Evolutionary conservation across 306 rosid genomes (phyloP).

Genomic region (Echinosophora koreensis): DNA sequence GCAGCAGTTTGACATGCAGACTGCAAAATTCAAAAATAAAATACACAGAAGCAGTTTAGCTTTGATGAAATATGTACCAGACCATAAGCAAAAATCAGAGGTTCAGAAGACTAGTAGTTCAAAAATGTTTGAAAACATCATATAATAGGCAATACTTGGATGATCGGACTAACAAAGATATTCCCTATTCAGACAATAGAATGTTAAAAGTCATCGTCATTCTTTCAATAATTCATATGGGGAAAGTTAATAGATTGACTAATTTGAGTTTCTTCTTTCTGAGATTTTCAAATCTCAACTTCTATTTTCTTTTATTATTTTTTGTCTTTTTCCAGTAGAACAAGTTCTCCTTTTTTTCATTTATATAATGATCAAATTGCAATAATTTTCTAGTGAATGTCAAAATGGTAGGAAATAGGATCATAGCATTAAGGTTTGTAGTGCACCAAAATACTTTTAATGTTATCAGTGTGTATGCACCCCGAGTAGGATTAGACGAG

Average conservation of each 20-base stretch:
- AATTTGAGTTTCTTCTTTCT: not conserved
- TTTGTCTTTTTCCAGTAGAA: not conserved
- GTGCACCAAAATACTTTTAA: too few species aligned
- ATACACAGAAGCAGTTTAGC: constrained; percentile 43
- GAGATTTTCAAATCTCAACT: not conserved
- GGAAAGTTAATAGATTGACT: not conserved
- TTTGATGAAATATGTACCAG: constrained; percentile 23
- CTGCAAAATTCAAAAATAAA: constrained; percentile 55
- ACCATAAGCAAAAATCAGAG: constrained; percentile 2
- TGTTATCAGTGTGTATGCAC: too few species aligned
- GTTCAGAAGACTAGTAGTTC: constrained; percentile 36
- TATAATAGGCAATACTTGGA: constrained; percentile 8
- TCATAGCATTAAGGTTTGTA: too few species aligned
- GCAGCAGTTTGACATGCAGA: constrained; percentile 88
- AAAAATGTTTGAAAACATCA: constrained; percentile 13
- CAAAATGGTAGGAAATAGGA: too few species aligned
- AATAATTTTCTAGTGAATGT: not conserved
- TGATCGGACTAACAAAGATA: not conserved
- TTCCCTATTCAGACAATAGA: constrained; percentile 2
- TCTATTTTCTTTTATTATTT: not conserved
- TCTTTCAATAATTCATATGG: constrained; percentile 1
- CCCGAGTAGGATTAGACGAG: too few species aligned
- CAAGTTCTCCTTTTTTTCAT: not conserved
- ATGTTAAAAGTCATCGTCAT: constrained; percentile 4
- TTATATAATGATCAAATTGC: not conserved